Percentiles rank a stretch among this genome's conserved stretches.
These are phyloP conservation scores for Sugiyamaella sp. DNA, from an alignment of 1,139 yeast species.

Conservation along the genomic window DNA sequence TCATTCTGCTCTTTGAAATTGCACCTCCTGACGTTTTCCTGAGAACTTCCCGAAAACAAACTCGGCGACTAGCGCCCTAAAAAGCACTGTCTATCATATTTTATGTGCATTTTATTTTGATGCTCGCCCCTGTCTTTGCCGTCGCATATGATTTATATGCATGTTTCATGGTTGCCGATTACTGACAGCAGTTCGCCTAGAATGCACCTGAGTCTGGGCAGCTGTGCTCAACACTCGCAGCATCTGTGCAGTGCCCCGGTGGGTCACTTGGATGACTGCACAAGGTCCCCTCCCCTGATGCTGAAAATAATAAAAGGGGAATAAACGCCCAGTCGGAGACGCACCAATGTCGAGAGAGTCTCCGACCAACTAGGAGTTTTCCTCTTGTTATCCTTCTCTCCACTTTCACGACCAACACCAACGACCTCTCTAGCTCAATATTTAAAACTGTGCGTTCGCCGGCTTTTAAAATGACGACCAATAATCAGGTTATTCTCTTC, in stretches of 20 bases:
- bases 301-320: neutral
- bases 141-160: neutral
- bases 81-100: no score
- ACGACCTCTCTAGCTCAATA: no score
- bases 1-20: no score
- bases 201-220: neutral
- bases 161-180: neutral
- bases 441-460: no score
- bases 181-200: neutral
- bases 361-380: no score
- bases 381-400: neutral
- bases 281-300: neutral
- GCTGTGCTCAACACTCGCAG: no score
- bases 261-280: no score
- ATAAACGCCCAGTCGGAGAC: neutral
- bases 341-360: neutral
- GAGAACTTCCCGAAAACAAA: no score
- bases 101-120: neutral
- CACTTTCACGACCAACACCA: neutral
- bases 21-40: no score
- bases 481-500: constrained; percentile 4
- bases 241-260: no score
- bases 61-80: no score
- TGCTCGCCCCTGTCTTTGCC: neutral
- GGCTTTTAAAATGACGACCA: no score